Conservation (phyloP, 2,329 filamentous ascomycete species). For the Bipolaris gigantea region DNA sequence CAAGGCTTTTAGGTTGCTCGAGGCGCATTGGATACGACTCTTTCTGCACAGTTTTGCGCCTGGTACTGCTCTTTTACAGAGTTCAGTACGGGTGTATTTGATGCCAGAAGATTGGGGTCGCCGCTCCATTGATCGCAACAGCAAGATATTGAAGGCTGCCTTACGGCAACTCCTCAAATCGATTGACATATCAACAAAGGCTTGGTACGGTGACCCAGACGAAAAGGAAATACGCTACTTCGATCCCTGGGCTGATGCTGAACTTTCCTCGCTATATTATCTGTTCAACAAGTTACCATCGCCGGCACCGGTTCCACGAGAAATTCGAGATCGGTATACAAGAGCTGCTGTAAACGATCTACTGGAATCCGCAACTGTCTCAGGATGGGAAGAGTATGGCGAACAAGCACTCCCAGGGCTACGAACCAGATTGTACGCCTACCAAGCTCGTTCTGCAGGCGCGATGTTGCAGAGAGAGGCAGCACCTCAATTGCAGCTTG, state of each 20-base stretch:
- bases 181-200: conserved; percentile 59
- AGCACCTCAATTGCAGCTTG: conserved; percentile 64
- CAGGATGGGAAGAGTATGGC: conserved; percentile 37
- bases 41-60: conserved; percentile 18
- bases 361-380: conserved; percentile 44
- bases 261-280: conserved; percentile 62
- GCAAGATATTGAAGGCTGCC: conserved; percentile 49
- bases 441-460: conserved; percentile 78
- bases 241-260: conserved; percentile 46
- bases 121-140: conserved; percentile 54
- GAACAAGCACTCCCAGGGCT: conserved; percentile 56
- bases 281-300: conserved; percentile 75
- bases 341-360: conserved; percentile 60
- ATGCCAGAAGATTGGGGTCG: conserved; percentile 68
- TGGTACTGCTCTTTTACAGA: background rate
- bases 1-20: conserved; percentile 31
- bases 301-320: conserved; percentile 59
- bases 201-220: conserved; percentile 58
- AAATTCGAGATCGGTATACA: conserved; percentile 55
- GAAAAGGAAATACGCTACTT: conserved; percentile 31
- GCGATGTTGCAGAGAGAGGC: conserved; percentile 82
- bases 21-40: conserved; percentile 42
- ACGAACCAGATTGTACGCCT: conserved; percentile 69
- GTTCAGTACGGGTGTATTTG: conserved; percentile 59
- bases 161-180: conserved; percentile 54